These are phyloP conservation scores for Aspergillus egyptiacus DNA, from an alignment of 495 filamentous ascomycete genomes.

Conservation along the genomic window DNA sequence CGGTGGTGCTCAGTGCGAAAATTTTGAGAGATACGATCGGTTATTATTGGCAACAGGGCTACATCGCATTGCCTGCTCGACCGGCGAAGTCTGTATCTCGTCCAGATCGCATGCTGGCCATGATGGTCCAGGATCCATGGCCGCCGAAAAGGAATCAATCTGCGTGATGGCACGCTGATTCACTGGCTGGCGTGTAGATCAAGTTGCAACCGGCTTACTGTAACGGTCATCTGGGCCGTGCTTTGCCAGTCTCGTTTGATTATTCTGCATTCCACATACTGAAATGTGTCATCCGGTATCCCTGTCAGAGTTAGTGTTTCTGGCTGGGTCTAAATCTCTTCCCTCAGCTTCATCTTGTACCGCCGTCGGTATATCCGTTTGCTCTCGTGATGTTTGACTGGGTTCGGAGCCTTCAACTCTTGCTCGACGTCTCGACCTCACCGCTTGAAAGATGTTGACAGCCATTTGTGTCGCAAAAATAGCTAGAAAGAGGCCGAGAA, in stretches of 20 bases:
- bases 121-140: too few relatives aligned
- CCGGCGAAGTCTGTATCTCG: not conserved
- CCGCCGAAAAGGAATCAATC: not conserved
- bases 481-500: slow-evolving; percentile 31
- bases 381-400: slow-evolving; percentile 4
- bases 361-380: slow-evolving; percentile 4
- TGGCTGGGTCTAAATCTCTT: not conserved
- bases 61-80: not conserved
- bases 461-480: slow-evolving; percentile 34
- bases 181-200: not conserved
- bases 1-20: too few relatives aligned
- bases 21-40: not conserved
- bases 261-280: not conserved
- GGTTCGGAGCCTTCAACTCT: slow-evolving; percentile 2
- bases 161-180: not conserved
- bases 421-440: slow-evolving; percentile 23
- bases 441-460: slow-evolving; percentile 27
- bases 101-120: too few relatives aligned
- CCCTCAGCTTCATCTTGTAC: slow-evolving; percentile 20
- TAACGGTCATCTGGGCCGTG: too few relatives aligned
- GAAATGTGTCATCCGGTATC: not conserved
- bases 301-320: not conserved
- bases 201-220: not conserved
- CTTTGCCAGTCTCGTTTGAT: too few relatives aligned
- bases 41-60: too few relatives aligned